A percentile compares a stretch with the other conserved stretches of the same genome.
Evolutionary conservation across 495 filamentous ascomycete genomes (phyloP).

Genomic region (Neurospora sp.): DNA sequence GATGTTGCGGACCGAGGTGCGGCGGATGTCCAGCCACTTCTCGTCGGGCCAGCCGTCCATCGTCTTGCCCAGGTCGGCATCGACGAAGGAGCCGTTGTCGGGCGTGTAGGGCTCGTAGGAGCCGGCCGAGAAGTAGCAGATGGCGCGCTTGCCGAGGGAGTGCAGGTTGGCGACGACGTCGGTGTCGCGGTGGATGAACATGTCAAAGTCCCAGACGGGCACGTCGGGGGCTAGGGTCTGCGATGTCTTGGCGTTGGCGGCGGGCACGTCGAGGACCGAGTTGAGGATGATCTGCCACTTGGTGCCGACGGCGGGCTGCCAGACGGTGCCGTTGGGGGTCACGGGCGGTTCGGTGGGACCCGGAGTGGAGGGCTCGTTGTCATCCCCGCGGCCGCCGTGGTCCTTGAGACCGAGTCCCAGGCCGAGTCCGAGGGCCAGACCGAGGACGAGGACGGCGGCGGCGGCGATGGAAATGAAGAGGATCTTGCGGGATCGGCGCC

Average conservation of each 20-base stretch:
- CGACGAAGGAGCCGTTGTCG: constrained; percentile 43
- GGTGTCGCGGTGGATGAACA: constrained; percentile 16
- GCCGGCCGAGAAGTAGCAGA: constrained; percentile 68
- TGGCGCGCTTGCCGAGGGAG: constrained; percentile 30
- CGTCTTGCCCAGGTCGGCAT: constrained; percentile 39
- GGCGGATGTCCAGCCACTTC: constrained; percentile 53
- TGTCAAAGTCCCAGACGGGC: constrained; percentile 21
- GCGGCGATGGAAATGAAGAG: constrained; percentile 4
- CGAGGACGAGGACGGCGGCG: constrained; percentile 5
- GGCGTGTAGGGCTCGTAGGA: constrained; percentile 45
- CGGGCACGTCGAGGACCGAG: constrained; percentile 23
- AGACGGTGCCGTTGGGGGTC: constrained; percentile 3
- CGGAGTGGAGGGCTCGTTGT: constrained; percentile 1
- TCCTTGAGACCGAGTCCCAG: constrained; percentile 12
- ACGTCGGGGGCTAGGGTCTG: constrained; percentile 16
- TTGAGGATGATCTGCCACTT: constrained; percentile 24
- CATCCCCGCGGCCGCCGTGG: neutral
- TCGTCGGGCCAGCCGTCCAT: constrained; percentile 57
- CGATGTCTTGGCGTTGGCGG: constrained; percentile 7
- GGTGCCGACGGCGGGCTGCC: constrained; percentile 10
- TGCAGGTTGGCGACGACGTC: constrained; percentile 15
- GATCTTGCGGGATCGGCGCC: constrained; percentile 6
- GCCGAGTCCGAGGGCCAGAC: constrained; percentile 11
- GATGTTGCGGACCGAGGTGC: constrained; percentile 46
- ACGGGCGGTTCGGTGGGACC: constrained; percentile 1